Evolutionary conservation across 1,284 basidiomycete genomes (phyloP).

Genomic region (Trichosporon inkin): DNA sequence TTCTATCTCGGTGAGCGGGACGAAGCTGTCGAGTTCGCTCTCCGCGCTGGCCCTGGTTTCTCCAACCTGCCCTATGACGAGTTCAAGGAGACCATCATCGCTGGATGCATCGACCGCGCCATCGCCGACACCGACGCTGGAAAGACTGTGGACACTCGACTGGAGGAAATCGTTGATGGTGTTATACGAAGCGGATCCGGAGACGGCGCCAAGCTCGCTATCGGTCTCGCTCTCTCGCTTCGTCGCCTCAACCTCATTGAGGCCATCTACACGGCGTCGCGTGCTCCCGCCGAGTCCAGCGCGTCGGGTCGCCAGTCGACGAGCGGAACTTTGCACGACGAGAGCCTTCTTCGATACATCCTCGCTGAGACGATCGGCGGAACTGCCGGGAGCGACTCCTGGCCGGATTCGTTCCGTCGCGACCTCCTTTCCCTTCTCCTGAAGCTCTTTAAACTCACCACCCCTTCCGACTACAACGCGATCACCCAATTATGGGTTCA

Average conservation of each 20-base stretch:
- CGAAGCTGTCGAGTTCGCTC: constrained; percentile 86
- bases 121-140: constrained; percentile 57
- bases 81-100: constrained; percentile 88
- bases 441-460: constrained; percentile 68
- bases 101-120: constrained; percentile 90
- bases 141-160: constrained; percentile 62
- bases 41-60: constrained; percentile 82
- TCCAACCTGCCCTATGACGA: constrained; percentile 70
- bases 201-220: constrained; percentile 81
- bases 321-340: constrained; percentile 57
- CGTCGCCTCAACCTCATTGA: constrained; percentile 78
- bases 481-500: constrained; percentile 84
- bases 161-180: constrained; percentile 77
- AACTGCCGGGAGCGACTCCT: constrained; percentile 45
- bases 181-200: constrained; percentile 78
- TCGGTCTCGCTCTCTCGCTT: constrained; percentile 88
- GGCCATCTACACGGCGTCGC: constrained; percentile 58
- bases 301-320: constrained; percentile 26
- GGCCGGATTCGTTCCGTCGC: constrained; percentile 50
- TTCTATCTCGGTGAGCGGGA: constrained; percentile 91
- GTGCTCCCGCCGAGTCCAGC: constrained; percentile 27
- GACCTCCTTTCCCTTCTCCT: constrained; percentile 61
- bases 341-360: constrained; percentile 75
- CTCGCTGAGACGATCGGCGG: constrained; percentile 79
- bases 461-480: constrained; percentile 66